Evolutionary conservation across 2,329 filamentous ascomycete genomes (phyloP).

Genomic region (Calonectria pseudoturangicola): DNA sequence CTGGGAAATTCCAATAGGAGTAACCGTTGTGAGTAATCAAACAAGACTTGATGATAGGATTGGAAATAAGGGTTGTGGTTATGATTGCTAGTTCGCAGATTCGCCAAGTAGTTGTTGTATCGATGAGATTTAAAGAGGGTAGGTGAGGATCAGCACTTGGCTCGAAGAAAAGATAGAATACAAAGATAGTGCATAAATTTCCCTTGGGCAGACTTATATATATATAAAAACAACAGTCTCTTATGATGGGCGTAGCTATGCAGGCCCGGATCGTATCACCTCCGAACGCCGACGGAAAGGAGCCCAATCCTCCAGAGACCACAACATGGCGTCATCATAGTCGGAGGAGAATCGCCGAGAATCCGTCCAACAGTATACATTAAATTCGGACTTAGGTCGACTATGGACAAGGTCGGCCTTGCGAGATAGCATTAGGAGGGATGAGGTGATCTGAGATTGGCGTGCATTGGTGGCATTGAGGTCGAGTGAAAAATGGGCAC

Average conservation of each 20-base stretch:
- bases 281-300: not conserved
- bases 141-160: too few species aligned
- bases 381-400: not conserved
- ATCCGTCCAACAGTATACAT: slow-evolving; percentile 6
- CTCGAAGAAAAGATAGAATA: not conserved
- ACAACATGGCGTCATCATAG: not conserved
- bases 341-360: slow-evolving; percentile 17
- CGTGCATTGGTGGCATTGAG: not conserved
- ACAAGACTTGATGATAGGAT: not conserved
- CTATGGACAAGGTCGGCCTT: not conserved
- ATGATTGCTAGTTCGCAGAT: not conserved
- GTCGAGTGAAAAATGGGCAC: not conserved
- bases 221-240: not conserved
- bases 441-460: not conserved
- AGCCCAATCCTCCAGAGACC: not conserved
- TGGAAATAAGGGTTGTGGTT: not conserved
- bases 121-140: not conserved
- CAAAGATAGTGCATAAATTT: not conserved
- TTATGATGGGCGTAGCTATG: not conserved
- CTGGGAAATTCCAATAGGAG: too few species aligned
- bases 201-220: not conserved
- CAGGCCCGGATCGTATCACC: not conserved
- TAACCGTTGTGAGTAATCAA: too few species aligned
- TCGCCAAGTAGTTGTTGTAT: not conserved
- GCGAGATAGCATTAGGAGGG: not conserved